A percentile compares a stretch with the other conserved stretches of the same genome.
These are phyloP conservation scores for Globisporangium recalcitrans DNA, from an alignment of 352 stramenopile genomes.

Conservation along the genomic window DNA sequence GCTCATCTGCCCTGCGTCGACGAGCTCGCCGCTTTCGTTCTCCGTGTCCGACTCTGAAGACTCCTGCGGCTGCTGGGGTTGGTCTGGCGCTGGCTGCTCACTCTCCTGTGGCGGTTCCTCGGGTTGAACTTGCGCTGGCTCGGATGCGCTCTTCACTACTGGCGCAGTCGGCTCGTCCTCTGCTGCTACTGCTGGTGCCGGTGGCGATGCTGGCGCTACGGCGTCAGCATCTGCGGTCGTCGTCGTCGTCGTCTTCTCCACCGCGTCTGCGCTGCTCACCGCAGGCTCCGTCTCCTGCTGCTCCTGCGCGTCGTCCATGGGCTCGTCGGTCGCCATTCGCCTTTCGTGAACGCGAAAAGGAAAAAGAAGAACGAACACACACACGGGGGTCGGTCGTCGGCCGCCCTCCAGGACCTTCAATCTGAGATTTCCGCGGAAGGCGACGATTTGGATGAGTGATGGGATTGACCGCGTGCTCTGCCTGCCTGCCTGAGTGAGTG, in stretches of 20 bases:
- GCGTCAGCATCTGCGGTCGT: neutral
- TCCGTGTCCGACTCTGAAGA: neutral
- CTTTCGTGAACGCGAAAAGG: neutral
- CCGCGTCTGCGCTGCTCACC: neutral
- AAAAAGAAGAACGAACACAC: slow-evolving; percentile 4
- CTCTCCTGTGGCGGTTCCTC: neutral
- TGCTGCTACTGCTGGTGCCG: neutral
- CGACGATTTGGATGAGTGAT: neutral
- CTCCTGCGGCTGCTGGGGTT: neutral
- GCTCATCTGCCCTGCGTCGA: neutral
- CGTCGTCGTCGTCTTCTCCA: neutral
- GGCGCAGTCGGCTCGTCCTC: neutral
- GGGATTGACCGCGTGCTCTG: slow-evolving; percentile 4
- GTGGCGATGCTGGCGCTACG: neutral
- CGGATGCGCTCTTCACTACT: neutral
- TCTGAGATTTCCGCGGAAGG: slow-evolving; percentile 7
- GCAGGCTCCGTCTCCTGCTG: neutral
- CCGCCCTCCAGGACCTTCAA: neutral
- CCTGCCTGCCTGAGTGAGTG: too few relatives aligned
- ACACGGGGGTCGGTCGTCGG: neutral
- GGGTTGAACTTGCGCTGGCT: neutral
- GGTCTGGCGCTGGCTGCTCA: neutral
- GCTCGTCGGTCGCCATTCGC: slow-evolving; percentile 2
- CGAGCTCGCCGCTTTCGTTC: neutral
- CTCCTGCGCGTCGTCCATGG: neutral